Conservation (phyloP, 495 filamentous ascomycete species). For the Aspergillus sparsus region DNA sequence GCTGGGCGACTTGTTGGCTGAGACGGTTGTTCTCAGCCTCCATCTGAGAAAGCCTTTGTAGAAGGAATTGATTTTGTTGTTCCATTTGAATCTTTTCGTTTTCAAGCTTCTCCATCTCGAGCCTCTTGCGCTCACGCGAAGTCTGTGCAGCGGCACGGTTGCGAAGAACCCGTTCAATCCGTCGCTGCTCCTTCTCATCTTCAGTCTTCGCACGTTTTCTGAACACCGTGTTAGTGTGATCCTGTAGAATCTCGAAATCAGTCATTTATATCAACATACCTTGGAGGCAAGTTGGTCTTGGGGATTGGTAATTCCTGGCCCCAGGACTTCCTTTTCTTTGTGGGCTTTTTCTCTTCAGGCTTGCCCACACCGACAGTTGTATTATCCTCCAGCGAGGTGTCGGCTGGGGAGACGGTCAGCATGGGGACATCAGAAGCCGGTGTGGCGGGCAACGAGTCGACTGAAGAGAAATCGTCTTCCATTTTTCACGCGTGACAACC, state of each 20-base stretch:
- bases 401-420: conserved; percentile 53
- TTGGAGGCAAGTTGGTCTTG: conserved; percentile 93
- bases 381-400: conserved; percentile 42
- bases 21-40: conserved; percentile 67
- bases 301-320: conserved; percentile 95
- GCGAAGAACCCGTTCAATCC: conserved; percentile 93
- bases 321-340: conserved; percentile 99
- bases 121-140: conserved; percentile 90
- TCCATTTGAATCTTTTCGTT: conserved; percentile 67
- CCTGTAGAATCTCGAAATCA: not conserved
- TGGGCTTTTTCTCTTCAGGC: conserved; percentile 69
- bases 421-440: conserved; percentile 39
- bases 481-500: conserved; percentile 29
- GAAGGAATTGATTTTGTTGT: conserved; percentile 69
- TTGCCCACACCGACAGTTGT: conserved; percentile 35
- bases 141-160: conserved; percentile 96
- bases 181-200: conserved; percentile 97
- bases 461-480: conserved; percentile 39
- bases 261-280: conserved; percentile 55
- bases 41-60: conserved; percentile 62
- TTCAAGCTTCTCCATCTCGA: conserved; percentile 89
- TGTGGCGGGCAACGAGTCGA: conserved; percentile 37
- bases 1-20: conserved; percentile 62
- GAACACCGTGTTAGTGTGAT: not conserved
- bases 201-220: conserved; percentile 98